Evolutionary conservation across 2,329 filamentous ascomycete genomes (phyloP), one percentile per base, ranked within the genome.

Genomic region (Boeremia lycopersici): DNA sequence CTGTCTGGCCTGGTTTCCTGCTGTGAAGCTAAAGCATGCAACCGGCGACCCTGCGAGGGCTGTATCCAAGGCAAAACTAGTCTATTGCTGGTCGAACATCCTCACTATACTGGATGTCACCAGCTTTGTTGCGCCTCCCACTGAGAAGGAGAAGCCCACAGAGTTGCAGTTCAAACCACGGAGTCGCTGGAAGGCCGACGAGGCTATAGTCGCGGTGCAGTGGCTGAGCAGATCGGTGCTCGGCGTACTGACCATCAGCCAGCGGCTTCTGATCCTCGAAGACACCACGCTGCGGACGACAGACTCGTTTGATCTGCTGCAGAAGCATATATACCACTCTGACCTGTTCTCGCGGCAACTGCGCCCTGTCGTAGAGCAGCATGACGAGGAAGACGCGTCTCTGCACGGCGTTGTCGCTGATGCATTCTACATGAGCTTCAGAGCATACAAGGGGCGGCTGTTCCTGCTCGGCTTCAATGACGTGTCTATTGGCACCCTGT

Each of bases 81-180:
- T 91, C 0, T 99, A 99, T 77, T 97, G 93, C 75, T 99, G 95
- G 95, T 98, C 95, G 2, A 98, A 98, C 68, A 86, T 98, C n/a
- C 78, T 99, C 61, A 98, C 93, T 0, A 88, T 99, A 5, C 78
- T 99, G 23, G 95, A 99, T 60, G 86, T 98, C 10, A 87, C 93
- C 46, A 89, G 95, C 63, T 63, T 70, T 7, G 61, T 66, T 2
- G 80, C 87, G 11, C 77, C 81, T 23, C 72, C 83, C 0, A 83
- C 86, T 12, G 87, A 91, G 62, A 87, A 86, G 59, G 89, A 93
- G 62, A 92, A 91, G 67, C 90, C 90, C 3, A 85, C 91, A 1
- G 87, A 82, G 41, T 84, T 98, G 19, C 85, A 84, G 39, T 99
- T 99, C 76, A 87, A 84, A 68, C 84, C 91, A 3, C 86, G 93